Percentiles rank a stretch among this genome's conserved stretches.
Conservation (phyloP, 495 filamentous ascomycete species). For the Cladorrhinum samala region DNA sequence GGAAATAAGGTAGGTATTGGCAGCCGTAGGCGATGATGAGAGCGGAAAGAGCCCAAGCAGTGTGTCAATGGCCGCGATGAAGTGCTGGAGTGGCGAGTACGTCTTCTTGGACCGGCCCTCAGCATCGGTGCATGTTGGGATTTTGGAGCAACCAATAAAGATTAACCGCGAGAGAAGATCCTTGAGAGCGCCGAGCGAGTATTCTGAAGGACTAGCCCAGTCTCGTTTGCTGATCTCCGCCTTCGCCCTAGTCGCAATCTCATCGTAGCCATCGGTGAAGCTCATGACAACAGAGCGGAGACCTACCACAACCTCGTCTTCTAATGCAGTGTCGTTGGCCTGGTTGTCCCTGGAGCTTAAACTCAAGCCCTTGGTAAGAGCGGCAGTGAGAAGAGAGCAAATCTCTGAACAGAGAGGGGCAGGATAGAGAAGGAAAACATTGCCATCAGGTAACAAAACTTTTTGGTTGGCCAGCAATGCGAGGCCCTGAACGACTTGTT, state of each 20-base stretch:
- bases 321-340: constrained; percentile 21
- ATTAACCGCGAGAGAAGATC: constrained; percentile 25
- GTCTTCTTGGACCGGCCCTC: constrained; percentile 1
- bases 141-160: constrained; percentile 31
- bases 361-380: constrained; percentile 17
- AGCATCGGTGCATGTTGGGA: constrained; percentile 13
- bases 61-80: constrained; percentile 15
- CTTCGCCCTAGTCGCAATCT: constrained; percentile 14
- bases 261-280: constrained; percentile 30
- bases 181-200: constrained; percentile 20
- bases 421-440: constrained; percentile 25
- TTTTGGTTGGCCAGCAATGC: constrained; percentile 33
- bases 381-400: constrained; percentile 22
- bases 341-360: constrained; percentile 28
- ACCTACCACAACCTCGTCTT: constrained; percentile 34
- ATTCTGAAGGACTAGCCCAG: constrained; percentile 23
- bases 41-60: constrained; percentile 26
- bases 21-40: constrained; percentile 7
- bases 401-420: constrained; percentile 28
- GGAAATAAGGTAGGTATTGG: constrained; percentile 21
- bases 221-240: constrained; percentile 24
- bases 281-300: constrained; percentile 31
- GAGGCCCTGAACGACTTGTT: constrained; percentile 35
- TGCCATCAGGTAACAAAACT: constrained; percentile 11
- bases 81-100: constrained; percentile 23